These are phyloP conservation scores for Irpex rosettiformis DNA, from an alignment of 1,284 basidiomycete species.

Conservation along the genomic window DNA sequence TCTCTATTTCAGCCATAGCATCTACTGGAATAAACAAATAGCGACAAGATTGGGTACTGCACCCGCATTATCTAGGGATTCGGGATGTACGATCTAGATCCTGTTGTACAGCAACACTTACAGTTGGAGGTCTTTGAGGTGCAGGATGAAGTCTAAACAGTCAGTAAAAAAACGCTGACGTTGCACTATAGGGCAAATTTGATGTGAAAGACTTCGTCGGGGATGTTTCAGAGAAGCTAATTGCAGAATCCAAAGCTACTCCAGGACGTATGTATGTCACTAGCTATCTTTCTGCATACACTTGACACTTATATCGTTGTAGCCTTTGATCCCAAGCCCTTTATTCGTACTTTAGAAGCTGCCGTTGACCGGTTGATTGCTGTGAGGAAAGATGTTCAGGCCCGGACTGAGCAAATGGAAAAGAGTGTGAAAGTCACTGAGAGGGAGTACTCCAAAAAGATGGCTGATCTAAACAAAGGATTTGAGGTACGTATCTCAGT, in stretches of 20 bases:
- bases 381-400: conserved; percentile 84
- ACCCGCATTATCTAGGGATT: no score
- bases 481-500: conserved; percentile 72
- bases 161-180: not conserved
- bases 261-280: conserved; percentile 68
- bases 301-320: conserved; percentile 3
- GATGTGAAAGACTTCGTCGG: conserved; percentile 90
- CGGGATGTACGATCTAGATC: conserved; percentile 22
- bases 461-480: conserved; percentile 87
- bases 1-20: not conserved
- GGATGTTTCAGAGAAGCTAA: conserved; percentile 81
- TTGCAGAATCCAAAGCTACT: conserved; percentile 77
- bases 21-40: no score
- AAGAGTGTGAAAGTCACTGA: conserved; percentile 89
- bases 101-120: conserved; percentile 25
- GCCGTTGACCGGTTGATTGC: conserved; percentile 85
- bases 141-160: not conserved
- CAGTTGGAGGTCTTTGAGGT: conserved; percentile 31
- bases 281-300: not conserved
- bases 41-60: no score
- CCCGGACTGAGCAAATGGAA: conserved; percentile 88
- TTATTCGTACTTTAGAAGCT: conserved; percentile 88
- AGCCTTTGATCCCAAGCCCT: conserved; percentile 95
- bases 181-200: conserved; percentile 70
- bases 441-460: conserved; percentile 91